These are phyloP conservation scores for Eucalyptus brandiana DNA, from an alignment of 345 rosid genomes.

Conservation along the genomic window DNA sequence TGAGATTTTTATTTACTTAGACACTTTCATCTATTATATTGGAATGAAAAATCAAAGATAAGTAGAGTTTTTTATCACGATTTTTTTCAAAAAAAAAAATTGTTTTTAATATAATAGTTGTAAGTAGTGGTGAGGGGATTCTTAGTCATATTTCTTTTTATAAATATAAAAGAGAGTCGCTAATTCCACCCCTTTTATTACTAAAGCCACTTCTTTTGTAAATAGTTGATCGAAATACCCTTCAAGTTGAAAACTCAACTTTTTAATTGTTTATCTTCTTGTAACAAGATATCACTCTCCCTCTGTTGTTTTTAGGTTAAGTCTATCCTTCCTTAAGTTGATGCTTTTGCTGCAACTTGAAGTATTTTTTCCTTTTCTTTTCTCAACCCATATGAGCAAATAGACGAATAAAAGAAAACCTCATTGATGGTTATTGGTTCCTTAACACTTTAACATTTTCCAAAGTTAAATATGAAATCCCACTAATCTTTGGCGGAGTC, in stretches of 20 bases:
- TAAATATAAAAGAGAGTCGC: too few relatives aligned
- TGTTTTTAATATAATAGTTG: too few relatives aligned
- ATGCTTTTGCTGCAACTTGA: not conserved
- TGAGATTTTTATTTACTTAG: not conserved
- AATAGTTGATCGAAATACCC: not conserved
- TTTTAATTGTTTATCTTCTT: not conserved
- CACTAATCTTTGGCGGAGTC: not conserved
- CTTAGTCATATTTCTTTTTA: too few relatives aligned
- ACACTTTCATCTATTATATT: not conserved
- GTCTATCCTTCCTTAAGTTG: not conserved
- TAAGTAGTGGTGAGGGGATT: not conserved
- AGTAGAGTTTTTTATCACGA: too few relatives aligned
- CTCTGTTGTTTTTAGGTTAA: not conserved
- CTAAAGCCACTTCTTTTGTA: not conserved
- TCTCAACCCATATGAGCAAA: not conserved
- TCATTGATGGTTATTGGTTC: fast-evolving
- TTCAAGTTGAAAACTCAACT: not conserved
- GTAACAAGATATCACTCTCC: not conserved
- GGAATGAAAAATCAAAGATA: too few relatives aligned
- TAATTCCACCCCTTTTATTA: not conserved
- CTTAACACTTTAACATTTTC: not conserved
- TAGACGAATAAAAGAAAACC: too few relatives aligned
- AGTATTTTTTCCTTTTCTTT: not conserved
- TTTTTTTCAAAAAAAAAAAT: too few relatives aligned
- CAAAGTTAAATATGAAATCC: not conserved